Conservation (phyloP, 1,139 yeast genomes). For the Yamadazyma buinensis region DNA sequence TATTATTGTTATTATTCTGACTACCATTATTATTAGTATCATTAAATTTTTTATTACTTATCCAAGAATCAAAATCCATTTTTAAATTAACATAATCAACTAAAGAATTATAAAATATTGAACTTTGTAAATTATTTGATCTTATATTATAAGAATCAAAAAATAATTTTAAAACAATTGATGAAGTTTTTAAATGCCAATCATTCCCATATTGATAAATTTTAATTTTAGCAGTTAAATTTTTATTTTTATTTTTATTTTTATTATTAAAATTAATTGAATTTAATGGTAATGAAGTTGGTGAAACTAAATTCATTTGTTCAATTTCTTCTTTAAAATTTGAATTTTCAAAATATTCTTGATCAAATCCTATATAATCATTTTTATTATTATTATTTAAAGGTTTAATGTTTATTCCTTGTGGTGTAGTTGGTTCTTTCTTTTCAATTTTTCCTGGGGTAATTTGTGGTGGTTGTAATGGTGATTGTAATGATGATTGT, state of each 20-base stretch:
- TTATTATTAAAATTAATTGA: slow-evolving; percentile 5
- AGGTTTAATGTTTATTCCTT: neutral
- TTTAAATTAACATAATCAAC: slow-evolving; percentile 75
- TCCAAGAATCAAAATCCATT: slow-evolving; percentile 86
- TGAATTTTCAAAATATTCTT: slow-evolving; percentile 18
- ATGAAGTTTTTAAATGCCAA: slow-evolving; percentile 76
- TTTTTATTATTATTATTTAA: neutral
- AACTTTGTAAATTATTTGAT: slow-evolving; percentile 37
- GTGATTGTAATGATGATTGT: too few relatives aligned
- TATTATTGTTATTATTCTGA: neutral
- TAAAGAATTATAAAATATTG: slow-evolving; percentile 72
- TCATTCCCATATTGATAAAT: slow-evolving; percentile 68
- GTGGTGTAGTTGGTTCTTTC: neutral
- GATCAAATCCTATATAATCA: slow-evolving; percentile 8
- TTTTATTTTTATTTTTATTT: slow-evolving; percentile 10
- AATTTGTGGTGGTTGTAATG: too few relatives aligned
- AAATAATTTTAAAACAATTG: slow-evolving; percentile 52
- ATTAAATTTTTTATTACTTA: slow-evolving; percentile 22
- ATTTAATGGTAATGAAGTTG: slow-evolving; percentile 10
- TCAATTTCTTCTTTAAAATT: slow-evolving; percentile 17
- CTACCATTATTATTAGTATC: slow-evolving; percentile 7
- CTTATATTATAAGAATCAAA: slow-evolving; percentile 50
- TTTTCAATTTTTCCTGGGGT: neutral
- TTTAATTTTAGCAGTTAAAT: slow-evolving; percentile 41
- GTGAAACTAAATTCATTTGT: slow-evolving; percentile 11